Conservation (phyloP, 2,329 filamentous ascomycete species). For the Exophiala lecanii-corni region DNA sequence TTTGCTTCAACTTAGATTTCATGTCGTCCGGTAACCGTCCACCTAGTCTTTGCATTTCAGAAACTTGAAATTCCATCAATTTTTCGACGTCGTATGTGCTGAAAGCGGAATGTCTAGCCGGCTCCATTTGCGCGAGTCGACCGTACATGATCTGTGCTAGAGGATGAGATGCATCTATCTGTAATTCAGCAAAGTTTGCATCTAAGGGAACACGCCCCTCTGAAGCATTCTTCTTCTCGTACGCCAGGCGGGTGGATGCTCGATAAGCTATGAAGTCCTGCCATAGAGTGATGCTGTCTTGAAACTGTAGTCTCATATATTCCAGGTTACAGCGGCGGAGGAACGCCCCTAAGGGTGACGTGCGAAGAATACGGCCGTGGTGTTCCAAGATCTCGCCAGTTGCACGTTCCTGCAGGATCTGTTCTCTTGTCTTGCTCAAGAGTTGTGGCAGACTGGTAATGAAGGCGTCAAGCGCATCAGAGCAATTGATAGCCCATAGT, state of each 20-base stretch:
- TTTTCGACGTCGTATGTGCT: conserved; percentile 77
- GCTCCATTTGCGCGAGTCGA: conserved; percentile 35
- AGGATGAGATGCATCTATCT: conserved; percentile 47
- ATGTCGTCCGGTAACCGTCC: conserved; percentile 72
- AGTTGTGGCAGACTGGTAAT: conserved; percentile 58
- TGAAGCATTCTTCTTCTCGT: conserved; percentile 51
- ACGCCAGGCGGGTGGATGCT: conserved; percentile 63
- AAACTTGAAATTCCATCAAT: conserved; percentile 81
- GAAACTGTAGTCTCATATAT: conserved; percentile 73
- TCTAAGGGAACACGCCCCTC: conserved; percentile 52
- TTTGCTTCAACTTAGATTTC: conserved; percentile 62
- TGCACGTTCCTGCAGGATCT: conserved; percentile 54
- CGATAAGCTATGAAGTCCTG: conserved; percentile 75
- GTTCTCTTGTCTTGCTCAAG: conserved; percentile 60
- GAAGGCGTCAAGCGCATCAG: conserved; percentile 74
- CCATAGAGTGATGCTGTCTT: conserved; percentile 76
- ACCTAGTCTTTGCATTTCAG: conserved; percentile 79
- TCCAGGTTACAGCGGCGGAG: conserved; percentile 73
- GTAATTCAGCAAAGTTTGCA: conserved; percentile 57
- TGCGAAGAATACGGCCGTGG: conserved; percentile 56
- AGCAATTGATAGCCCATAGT: conserved; percentile 77
- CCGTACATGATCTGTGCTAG: conserved; percentile 51
- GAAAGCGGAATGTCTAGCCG: conserved; percentile 29
- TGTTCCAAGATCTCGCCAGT: conserved; percentile 45
- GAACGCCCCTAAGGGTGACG: conserved; percentile 77